Conservation (phyloP, 257 asterid species). For the Datura wrightii region DNA sequence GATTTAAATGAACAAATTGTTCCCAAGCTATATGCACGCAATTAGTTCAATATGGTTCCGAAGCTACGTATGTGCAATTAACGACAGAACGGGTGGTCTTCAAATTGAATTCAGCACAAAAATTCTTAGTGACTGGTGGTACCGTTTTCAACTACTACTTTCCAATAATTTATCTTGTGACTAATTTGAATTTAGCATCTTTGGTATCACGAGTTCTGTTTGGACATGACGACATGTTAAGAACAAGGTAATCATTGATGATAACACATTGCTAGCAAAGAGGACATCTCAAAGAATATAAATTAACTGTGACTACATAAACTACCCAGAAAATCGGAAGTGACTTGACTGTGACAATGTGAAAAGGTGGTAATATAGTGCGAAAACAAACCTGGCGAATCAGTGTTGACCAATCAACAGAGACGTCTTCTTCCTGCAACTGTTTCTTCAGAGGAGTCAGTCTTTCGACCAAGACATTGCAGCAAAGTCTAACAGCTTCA, state of each 20-base stretch:
- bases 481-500: conserved; percentile 75
- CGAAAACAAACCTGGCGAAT: conserved; percentile 56
- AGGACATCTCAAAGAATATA: not conserved
- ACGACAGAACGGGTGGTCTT: not conserved
- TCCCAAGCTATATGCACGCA: not conserved
- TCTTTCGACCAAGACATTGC: conserved; percentile 65
- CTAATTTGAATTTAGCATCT: not conserved
- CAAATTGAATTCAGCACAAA: not conserved
- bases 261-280: not conserved
- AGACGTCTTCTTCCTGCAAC: conserved; percentile 57
- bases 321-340: too few species aligned
- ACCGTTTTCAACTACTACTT: not conserved
- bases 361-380: not conserved
- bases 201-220: too few species aligned
- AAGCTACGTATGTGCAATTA: not conserved
- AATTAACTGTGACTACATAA: too few species aligned
- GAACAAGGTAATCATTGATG: not conserved
- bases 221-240: too few species aligned
- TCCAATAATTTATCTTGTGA: not conserved
- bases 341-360: not conserved
- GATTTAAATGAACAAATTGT: not conserved
- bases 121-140: not conserved
- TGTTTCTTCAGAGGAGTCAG: conserved; percentile 50
- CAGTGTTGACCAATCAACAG: conserved; percentile 61
- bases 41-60: not conserved